These are phyloP conservation scores for Phellopilus nigrolimitatus DNA, from an alignment of 1,284 basidiomycete genomes.

Conservation along the genomic window DNA sequence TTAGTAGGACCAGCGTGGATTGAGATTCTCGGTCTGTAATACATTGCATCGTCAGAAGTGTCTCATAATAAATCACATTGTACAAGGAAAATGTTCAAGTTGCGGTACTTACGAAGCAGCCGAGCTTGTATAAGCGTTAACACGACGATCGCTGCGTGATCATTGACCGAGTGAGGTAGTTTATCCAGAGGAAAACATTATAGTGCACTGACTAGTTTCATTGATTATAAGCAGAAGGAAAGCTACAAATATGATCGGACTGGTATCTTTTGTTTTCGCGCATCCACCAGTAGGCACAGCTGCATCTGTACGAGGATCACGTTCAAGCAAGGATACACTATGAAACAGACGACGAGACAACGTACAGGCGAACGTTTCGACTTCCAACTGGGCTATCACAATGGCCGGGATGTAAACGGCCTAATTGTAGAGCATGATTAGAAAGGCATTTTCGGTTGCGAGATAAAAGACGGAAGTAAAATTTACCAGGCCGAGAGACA, in stretches of 20 bases:
- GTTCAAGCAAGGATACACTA: background rate
- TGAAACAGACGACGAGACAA: background rate
- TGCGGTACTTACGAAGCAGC: constrained; percentile 33
- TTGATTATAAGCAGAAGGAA: constrained; percentile 37
- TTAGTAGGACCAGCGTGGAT: constrained; percentile 33
- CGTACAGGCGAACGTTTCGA: constrained; percentile 34
- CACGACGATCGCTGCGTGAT: constrained; percentile 32
- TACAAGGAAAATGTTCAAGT: background rate
- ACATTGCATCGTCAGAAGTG: constrained; percentile 3
- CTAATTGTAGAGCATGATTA: constrained; percentile 22
- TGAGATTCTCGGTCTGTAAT: constrained; percentile 32
- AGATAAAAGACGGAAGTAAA: background rate
- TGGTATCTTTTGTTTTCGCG: constrained; percentile 21
- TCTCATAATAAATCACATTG: background rate
- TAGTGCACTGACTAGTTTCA: constrained; percentile 35
- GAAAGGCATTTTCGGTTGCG: background rate
- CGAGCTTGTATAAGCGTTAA: constrained; percentile 36
- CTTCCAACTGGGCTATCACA: constrained; percentile 31
- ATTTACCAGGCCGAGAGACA: constrained; percentile 10
- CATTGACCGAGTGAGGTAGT: background rate
- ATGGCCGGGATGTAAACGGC: constrained; percentile 31
- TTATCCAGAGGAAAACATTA: background rate
- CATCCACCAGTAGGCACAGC: constrained; percentile 8
- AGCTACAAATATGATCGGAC: constrained; percentile 34
- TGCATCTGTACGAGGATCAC: background rate